These are phyloP conservation scores for Lunasporangiospora selenospora DNA, from an alignment of 192 early-diverging fungal genomes.

Conservation along the genomic window DNA sequence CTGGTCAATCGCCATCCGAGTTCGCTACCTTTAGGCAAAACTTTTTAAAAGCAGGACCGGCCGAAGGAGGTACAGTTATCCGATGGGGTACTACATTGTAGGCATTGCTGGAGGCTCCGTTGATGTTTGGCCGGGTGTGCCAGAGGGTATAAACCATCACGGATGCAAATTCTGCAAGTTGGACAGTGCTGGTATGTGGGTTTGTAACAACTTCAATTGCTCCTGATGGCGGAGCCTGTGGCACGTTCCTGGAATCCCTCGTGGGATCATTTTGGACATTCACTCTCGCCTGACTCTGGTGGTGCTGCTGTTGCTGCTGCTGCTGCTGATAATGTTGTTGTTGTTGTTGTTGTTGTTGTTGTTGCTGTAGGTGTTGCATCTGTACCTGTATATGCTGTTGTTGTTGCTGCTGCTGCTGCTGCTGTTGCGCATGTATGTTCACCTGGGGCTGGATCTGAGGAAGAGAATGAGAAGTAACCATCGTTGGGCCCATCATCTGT, in stretches of 20 bases:
- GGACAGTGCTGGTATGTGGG: constrained; percentile 38
- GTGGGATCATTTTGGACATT: no score
- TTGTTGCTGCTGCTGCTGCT: constrained; percentile 8
- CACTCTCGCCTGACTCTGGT: no score
- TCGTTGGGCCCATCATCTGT: background rate
- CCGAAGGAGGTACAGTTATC: constrained; percentile 42
- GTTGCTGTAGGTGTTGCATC: no score
- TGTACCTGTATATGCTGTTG: constrained; percentile 19
- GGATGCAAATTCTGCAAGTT: constrained; percentile 42
- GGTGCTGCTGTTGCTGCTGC: constrained; percentile 7
- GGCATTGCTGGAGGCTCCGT: constrained; percentile 46
- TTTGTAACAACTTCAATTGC: constrained; percentile 38
- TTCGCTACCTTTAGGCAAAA: constrained; percentile 44
- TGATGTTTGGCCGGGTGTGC: constrained; percentile 50
- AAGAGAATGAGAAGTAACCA: background rate
- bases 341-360: constrained; percentile 10
- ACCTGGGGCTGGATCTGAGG: constrained; percentile 5
- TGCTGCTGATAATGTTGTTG: constrained; percentile 7
- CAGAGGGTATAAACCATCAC: constrained; percentile 51
- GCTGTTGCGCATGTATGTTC: constrained; percentile 12
- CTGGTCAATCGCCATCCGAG: no score
- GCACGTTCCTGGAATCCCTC: no score
- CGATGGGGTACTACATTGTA: constrained; percentile 48
- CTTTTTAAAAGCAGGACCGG: constrained; percentile 43
- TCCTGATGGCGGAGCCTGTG: no score